A percentile compares a stretch with the other conserved stretches of the same genome.
Conservation (phyloP, 73 alveolate species). For the Symbiodinium pilosum region DNA sequence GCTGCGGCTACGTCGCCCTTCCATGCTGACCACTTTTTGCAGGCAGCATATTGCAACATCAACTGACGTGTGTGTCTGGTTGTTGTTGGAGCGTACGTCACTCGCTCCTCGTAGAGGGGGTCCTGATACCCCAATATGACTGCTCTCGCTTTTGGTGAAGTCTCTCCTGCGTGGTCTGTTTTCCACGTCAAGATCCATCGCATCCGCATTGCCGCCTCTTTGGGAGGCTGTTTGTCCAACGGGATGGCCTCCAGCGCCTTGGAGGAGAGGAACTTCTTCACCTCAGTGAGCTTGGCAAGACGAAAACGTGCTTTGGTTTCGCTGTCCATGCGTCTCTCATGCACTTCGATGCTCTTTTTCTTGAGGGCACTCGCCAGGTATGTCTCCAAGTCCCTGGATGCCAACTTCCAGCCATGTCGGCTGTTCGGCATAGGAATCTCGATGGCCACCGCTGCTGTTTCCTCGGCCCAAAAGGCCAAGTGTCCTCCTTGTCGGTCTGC, state of each 20-base stretch:
- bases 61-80: background rate
- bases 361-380: background rate
- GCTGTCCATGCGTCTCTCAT: background rate
- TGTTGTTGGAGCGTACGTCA: background rate
- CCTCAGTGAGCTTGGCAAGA: background rate
- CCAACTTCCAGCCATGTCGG: background rate
- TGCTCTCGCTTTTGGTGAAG: background rate
- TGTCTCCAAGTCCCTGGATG: background rate
- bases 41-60: background rate
- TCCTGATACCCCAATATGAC: background rate
- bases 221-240: background rate
- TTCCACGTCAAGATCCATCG: conserved; percentile 13
- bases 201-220: background rate
- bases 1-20: background rate
- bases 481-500: too few relatives aligned
- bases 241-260: conserved; percentile 28
- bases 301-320: background rate
- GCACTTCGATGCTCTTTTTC: background rate
- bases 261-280: conserved; percentile 1
- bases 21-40: background rate
- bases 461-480: background rate
- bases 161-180: background rate
- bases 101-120: background rate
- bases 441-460: background rate
- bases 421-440: background rate